Evolutionary conservation across 2,329 filamentous ascomycete genomes (phyloP).

Genomic region (Aspergillus sp.): DNA sequence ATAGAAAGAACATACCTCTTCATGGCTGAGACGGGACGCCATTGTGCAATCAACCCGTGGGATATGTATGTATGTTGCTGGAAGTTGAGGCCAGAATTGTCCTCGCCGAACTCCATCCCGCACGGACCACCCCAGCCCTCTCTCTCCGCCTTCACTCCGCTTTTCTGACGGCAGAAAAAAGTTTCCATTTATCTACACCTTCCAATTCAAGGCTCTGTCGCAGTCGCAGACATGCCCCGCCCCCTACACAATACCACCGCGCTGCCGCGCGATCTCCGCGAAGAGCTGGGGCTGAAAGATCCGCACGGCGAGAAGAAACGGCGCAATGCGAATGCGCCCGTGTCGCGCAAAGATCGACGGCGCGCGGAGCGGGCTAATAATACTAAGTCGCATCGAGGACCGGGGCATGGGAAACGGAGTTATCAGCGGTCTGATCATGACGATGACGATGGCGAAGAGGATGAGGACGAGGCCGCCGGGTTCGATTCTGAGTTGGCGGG

Average conservation of each 20-base stretch:
- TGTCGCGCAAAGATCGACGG: constrained; percentile 54
- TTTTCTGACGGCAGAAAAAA: too few relatives aligned
- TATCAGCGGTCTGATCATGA: constrained; percentile 5
- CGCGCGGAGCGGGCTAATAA: constrained; percentile 57
- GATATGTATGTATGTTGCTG: too few relatives aligned
- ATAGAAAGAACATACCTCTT: constrained; percentile 37
- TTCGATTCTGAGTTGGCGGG: constrained; percentile 11
- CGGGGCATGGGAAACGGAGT: constrained; percentile 10
- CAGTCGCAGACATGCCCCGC: constrained; percentile 25
- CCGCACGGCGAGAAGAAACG: constrained; percentile 24
- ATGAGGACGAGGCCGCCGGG: constrained; percentile 19
- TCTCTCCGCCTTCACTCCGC: constrained; percentile 14
- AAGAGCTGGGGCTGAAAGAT: constrained; percentile 33
- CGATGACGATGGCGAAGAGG: constrained; percentile 13
- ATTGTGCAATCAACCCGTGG: too few relatives aligned
- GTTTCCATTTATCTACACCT: too few relatives aligned
- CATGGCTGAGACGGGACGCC: constrained; percentile 30
- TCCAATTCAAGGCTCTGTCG: background rate
- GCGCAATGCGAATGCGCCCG: constrained; percentile 19
- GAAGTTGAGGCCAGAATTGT: background rate
- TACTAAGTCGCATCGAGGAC: constrained; percentile 46
- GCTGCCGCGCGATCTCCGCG: constrained; percentile 29
- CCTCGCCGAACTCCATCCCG: too few relatives aligned
- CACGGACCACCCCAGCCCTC: constrained; percentile 7
- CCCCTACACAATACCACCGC: constrained; percentile 33